Base-by-base conservation (phyloP, 306 rosid genomes). In the Cicer arietinum region DNA sequence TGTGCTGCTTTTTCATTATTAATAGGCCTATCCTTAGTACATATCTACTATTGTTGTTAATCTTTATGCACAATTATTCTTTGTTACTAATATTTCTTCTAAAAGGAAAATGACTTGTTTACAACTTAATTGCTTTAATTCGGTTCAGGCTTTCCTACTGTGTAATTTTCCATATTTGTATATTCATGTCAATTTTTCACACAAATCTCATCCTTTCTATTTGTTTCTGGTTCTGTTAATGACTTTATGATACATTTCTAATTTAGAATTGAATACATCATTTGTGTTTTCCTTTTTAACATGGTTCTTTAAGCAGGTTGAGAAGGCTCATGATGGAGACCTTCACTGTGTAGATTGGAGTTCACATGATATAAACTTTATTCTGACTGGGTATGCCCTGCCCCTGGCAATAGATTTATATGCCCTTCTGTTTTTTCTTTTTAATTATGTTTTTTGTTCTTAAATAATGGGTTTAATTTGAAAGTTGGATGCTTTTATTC, bases 281-380 rank as follows among this genome's bases (percentile, higher is more conserved):
- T 74, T 71, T 40, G 12, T 39, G 10, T 54, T 42, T 79, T 53
- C 67, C 45, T 52, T 9, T 13, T 9, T 66, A 65, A 47, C 53
- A 18, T 18, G 30, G 40, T 50, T 81, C 63, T 50, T 59, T 57
- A 69, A 14, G 62, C 88, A 95, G 98, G 98, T 92, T 22, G 96
- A 95, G 84, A 90, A 95, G 67, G 99, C 96, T 0, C 99, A 94
- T 54, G 74, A 85, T 84, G 90, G 85, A 67, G 99, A 92, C 88
- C 86, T 94, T 74, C 99, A 94, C 80, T 92, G 96, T 84, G 97
- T 94, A 77, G 99, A 94, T 87, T 94, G 99, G 99, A 89, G 80
- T 81, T 90, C 93, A 66, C 97, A 87, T 69, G 88, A 92, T 64
- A 85, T 83, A 54, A 94, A 92, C 76, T 86, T 83, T 66, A 87